These are phyloP conservation scores for Ilex asprella DNA, from an alignment of 257 asterid species.

Conservation along the genomic window DNA sequence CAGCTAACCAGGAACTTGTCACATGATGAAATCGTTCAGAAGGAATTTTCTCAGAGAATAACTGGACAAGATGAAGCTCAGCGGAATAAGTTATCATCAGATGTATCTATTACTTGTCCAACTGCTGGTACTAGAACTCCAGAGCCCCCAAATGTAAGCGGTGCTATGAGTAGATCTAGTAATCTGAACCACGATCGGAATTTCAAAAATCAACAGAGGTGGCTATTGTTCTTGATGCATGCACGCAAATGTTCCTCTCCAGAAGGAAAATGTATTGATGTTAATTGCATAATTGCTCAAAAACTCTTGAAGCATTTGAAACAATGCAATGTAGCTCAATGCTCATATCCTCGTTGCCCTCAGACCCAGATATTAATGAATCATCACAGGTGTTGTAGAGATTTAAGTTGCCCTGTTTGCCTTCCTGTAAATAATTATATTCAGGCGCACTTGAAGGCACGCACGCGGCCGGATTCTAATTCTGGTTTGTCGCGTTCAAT, in stretches of 20 bases:
- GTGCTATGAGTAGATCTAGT: constrained; percentile 32
- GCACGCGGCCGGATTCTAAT: constrained; percentile 35
- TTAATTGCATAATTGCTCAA: constrained; percentile 57
- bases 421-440: constrained; percentile 59
- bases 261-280: constrained; percentile 76
- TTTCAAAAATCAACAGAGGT: constrained; percentile 61
- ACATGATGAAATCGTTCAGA: constrained; percentile 39
- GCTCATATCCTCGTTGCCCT: constrained; percentile 61
- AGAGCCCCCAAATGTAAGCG: constrained; percentile 35
- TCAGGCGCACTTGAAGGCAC: constrained; percentile 46
- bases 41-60: constrained; percentile 52
- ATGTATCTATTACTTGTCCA: constrained; percentile 51
- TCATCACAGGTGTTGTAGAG: constrained; percentile 58
- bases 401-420: constrained; percentile 74
- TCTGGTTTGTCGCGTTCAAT: constrained; percentile 38
- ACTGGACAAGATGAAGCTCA: constrained; percentile 61
- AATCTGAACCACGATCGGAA: constrained; percentile 49
- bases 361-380: constrained; percentile 41
- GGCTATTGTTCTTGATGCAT: constrained; percentile 84
- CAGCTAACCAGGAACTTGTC: constrained; percentile 34
- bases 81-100: constrained; percentile 58
- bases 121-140: constrained; percentile 41
- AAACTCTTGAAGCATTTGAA: constrained; percentile 64
- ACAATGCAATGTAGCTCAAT: constrained; percentile 39
- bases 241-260: constrained; percentile 80